phyloP scores from a whole-genome alignment of 1,284 basidiomycete genomes.

The Erythrobasidium hasegawianum region DNA sequence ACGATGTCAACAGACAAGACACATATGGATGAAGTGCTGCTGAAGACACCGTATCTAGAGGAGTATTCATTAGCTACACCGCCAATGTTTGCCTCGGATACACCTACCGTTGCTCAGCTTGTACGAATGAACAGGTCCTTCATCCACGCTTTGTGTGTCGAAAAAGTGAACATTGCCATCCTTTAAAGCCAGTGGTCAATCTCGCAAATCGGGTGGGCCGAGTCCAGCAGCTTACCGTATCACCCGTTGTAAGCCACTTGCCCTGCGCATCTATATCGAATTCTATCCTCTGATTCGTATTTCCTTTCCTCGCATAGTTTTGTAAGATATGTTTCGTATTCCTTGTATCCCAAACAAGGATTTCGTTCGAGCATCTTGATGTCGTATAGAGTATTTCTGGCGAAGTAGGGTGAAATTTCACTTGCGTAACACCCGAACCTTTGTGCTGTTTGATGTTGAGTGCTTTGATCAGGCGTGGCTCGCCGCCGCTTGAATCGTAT shows the following conservation, averaged over 20 bases:
- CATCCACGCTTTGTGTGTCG: conserved; percentile 36
- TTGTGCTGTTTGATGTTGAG: conserved; percentile 47
- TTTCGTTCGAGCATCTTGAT: conserved; percentile 62
- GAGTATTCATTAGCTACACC: not conserved
- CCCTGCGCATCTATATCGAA: conserved; percentile 76
- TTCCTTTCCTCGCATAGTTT: conserved; percentile 42
- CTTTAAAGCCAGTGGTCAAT: conserved; percentile 24
- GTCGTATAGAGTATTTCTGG: conserved; percentile 72
- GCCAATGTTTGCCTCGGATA: too few species aligned
- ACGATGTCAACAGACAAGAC: conserved; percentile 56
- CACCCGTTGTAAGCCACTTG: conserved; percentile 64
- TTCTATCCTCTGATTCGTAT: conserved; percentile 68
- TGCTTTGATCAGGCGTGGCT: conserved; percentile 23
- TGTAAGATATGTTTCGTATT: conserved; percentile 48
- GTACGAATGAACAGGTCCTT: conserved; percentile 23
- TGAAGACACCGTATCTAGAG: conserved; percentile 58
- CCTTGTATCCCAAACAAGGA: conserved; percentile 75
- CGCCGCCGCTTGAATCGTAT: conserved; percentile 62
- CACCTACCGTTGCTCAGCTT: conserved; percentile 39
- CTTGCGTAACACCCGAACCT: conserved; percentile 53
- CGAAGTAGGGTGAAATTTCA: conserved; percentile 70
- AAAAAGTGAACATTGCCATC: conserved; percentile 45
- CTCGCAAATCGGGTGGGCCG: conserved; percentile 32
- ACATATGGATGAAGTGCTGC: conserved; percentile 61
- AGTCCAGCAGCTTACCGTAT: conserved; percentile 57